Base-by-base conservation (phyloP, 371 early-diverging fungal genomes). In the Mortierella sp. region DNA sequence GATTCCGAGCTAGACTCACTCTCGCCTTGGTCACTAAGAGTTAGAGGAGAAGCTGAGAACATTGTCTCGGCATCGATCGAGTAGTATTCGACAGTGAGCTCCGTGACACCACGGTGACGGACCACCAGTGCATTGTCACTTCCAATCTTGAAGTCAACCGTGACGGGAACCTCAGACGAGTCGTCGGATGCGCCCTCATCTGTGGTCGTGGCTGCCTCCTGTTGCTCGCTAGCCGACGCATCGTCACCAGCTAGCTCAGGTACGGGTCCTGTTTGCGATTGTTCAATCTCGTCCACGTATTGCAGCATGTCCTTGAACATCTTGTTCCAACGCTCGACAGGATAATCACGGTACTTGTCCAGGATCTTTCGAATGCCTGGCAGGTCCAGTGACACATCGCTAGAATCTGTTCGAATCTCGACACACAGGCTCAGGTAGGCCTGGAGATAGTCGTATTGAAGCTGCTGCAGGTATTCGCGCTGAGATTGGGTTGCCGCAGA, bases 31-130 rank as follows among this genome's bases (percentile, higher is more conserved):
- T 74, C 76, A 43, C 63, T 53, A 21, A 74, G 64, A 1, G 68
- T 64, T 17, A 74, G 17, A 0, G 76, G 76, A n/a, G 68, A 67
- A 24, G 70, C 74, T 2, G 88, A 87, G 52, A 88, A 88, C 83
- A 86, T 85, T 46, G 84, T 83, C 64, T 88, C 89, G 22, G 84
- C 81, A 57, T 88, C 82, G 61, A 86, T 83, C 45, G 85, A 84
- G 57, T 88, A 86, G 46, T 82, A 87, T 43, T 83, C 79, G 17
- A 87, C 78, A 27, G 81, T 74, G 9, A 85, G 57, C 1, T 71
- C 68, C 8, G 48, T 48, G 13, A 86, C 67, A 19, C 85, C 85
- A 13, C 83, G 76, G n/a, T 78, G 68, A 10, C 67, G 60, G 6
- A 81, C 60, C 41, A 37, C 24, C 29, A 80, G 25, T 9, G 53